phyloP scores from a whole-genome alignment of 2,329 filamentous ascomycete species.

The Colletotrichum higginsianum region DNA sequence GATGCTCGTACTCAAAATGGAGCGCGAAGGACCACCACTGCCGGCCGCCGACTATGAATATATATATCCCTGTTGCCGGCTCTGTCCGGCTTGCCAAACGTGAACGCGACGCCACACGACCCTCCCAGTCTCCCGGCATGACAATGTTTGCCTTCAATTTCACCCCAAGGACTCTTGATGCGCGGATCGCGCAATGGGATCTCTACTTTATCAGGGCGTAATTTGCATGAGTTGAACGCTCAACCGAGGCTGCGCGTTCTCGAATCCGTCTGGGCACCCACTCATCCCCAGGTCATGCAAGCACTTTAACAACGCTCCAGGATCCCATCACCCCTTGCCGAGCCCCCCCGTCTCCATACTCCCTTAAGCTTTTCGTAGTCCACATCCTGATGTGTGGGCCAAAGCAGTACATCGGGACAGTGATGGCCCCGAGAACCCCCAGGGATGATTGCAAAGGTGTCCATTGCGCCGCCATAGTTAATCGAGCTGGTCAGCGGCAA shows the following conservation, averaged over 20 bases:
- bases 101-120: constrained; percentile 10
- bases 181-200: no score
- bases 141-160: not conserved
- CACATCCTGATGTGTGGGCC: constrained; percentile 9
- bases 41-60: not conserved
- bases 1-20: no score
- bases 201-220: no score
- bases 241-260: not conserved
- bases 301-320: constrained; percentile 6
- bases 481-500: constrained; percentile 43
- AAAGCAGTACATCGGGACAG: constrained; percentile 17
- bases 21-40: not conserved
- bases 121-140: not conserved
- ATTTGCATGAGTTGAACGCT: no score
- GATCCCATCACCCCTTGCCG: constrained; percentile 21
- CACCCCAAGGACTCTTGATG: not conserved
- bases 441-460: constrained; percentile 44
- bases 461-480: constrained; percentile 45
- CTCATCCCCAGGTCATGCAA: constrained; percentile 1
- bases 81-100: not conserved
- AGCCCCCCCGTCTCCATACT: constrained; percentile 19
- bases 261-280: not conserved
- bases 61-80: constrained; percentile 6
- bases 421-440: constrained; percentile 37
- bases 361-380: constrained; percentile 11